These are phyloP conservation scores for Brettanomyces sp. DNA, from an alignment of 805 yeast genomes.

Conservation along the genomic window DNA sequence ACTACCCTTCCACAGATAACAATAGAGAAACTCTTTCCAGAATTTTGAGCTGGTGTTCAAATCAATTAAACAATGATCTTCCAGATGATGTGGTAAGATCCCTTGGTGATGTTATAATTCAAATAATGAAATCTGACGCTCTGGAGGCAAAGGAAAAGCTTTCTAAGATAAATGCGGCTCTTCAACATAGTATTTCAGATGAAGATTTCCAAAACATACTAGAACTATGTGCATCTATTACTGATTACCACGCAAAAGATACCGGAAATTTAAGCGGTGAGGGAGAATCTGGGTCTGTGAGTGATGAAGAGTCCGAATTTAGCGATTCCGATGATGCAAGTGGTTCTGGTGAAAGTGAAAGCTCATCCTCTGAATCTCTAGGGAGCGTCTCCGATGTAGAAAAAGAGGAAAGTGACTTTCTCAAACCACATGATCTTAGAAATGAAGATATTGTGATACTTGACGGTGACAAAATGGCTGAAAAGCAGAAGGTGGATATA, in stretches of 20 bases:
- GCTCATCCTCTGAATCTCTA: constrained; percentile 21
- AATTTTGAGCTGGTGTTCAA: constrained; percentile 51
- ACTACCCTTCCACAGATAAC: constrained; percentile 52
- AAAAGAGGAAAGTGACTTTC: constrained; percentile 2
- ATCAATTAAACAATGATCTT: constrained; percentile 56
- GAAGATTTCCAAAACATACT: constrained; percentile 38
- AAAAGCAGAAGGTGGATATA: neutral
- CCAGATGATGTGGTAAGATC: constrained; percentile 64
- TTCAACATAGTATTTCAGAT: constrained; percentile 33
- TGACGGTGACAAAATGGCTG: neutral
- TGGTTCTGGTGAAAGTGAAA: constrained; percentile 19
- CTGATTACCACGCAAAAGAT: constrained; percentile 33
- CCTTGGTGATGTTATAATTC: constrained; percentile 59
- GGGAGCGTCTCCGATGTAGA: constrained; percentile 11
- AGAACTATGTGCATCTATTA: constrained; percentile 34
- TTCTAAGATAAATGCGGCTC: constrained; percentile 38
- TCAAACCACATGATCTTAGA: constrained; percentile 10
- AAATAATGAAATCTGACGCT: constrained; percentile 39
- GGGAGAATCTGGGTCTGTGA: constrained; percentile 21
- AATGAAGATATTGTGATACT: constrained; percentile 4
- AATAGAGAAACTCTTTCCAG: constrained; percentile 43
- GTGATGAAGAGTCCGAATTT: constrained; percentile 35
- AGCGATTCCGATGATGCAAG: constrained; percentile 23
- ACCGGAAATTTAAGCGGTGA: constrained; percentile 24
- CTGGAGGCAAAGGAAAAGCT: constrained; percentile 35